Base-by-base conservation (phyloP, 1,284 basidiomycete species). In the Moniliophthora roreri region DNA sequence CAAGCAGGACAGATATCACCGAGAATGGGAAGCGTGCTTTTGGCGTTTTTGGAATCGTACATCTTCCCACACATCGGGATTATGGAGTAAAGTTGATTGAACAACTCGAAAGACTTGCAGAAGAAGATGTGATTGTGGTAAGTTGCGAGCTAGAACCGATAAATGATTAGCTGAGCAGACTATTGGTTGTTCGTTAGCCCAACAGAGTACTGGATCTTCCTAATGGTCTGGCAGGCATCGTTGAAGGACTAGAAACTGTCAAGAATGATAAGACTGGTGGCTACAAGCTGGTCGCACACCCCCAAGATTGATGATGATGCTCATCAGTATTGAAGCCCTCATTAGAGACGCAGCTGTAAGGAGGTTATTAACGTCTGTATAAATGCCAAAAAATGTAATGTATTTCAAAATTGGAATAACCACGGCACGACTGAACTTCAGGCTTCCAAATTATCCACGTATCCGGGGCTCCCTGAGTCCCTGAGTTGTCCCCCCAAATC, bases 41-140 rank as follows among this genome's bases (percentile, higher is more conserved):
- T 7, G 26, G 24, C 3, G 39, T 51, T 13, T 51, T 18, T 18
- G 49, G 38, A 1, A 18, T 23, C 11, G 24, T 32, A 3, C 32
- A 24, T 7, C 24, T 28, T 8, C 20, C 18, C 8, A 23, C 18
- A 9, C 20, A 40, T 15, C 18, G 48, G 40, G 48, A 39, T 7
- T 50, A 39, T 42, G 49, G 49, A 56, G 45, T 46, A 34, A 48
- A 45, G 13, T 46, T 59, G 36, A 61, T 61, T 20, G 38, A 42
- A 3, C 41, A 45, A 15, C 32, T 62, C 21, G 51, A 26, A 28
- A 28, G 51, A 7, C 42, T 56, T 28, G 39, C 63, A 18, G 57
- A 58, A 32, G 41, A 48, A 18, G 62, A 59, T 16, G 48, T 32
- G 2, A 58, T 65, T 37, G 58, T 58, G 56, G 63, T 63, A 47